Evolutionary conservation across 306 rosid genomes (phyloP).

Genomic region (Arachis stenosperma): DNA sequence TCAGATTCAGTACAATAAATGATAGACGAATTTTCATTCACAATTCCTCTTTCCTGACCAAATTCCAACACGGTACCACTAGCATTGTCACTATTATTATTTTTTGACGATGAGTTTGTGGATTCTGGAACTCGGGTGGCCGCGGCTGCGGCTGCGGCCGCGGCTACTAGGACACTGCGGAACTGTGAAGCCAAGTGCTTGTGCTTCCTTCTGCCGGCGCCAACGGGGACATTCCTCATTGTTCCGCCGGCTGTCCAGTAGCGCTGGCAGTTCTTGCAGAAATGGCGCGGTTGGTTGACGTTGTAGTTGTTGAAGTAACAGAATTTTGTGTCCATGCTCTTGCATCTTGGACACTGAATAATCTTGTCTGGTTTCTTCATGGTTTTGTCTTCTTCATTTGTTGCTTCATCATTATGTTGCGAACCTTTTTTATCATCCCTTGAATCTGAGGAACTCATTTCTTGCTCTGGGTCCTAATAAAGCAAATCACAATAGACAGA

Average conservation of each 20-base stretch:
- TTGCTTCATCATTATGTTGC: background rate
- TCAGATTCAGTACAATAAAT: constrained; percentile 39
- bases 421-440: constrained; percentile 39
- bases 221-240: constrained; percentile 73
- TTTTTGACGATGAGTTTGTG: constrained; percentile 38
- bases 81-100: background rate
- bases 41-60: constrained; percentile 45
- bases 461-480: constrained; percentile 52
- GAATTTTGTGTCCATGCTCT: constrained; percentile 70
- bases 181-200: constrained; percentile 70
- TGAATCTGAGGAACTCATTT: constrained; percentile 36
- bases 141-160: constrained; percentile 51
- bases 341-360: constrained; percentile 77
- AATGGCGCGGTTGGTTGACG: constrained; percentile 83
- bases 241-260: constrained; percentile 92
- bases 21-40: constrained; percentile 13
- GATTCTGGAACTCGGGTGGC: constrained; percentile 43
- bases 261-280: constrained; percentile 82
- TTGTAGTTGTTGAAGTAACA: constrained; percentile 85
- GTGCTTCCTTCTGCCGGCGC: constrained; percentile 76
- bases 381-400: constrained; percentile 49
- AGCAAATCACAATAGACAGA: background rate
- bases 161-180: constrained; percentile 53
- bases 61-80: constrained; percentile 55
- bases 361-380: constrained; percentile 77